A percentile compares a stretch with the other conserved stretches of the same genome.
Evolutionary conservation across 352 stramenopile genomes (phyloP).

Genomic region (Thalassiosira exigua): DNA sequence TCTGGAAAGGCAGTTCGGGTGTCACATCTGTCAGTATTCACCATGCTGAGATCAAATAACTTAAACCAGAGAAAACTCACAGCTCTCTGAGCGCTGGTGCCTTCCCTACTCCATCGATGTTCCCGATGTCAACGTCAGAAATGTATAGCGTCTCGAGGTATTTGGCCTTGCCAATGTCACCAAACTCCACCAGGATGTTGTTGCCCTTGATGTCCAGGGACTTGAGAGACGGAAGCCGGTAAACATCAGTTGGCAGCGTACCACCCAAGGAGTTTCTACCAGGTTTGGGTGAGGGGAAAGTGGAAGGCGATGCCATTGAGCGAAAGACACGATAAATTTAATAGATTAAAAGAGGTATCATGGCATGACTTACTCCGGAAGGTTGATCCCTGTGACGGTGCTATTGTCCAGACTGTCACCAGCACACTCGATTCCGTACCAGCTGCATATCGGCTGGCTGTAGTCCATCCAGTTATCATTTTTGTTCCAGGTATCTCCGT

Average conservation of each 20-base stretch:
- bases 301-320: neutral
- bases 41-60: neutral
- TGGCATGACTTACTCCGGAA: slow-evolving; percentile 32
- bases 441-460: slow-evolving; percentile 59
- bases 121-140: slow-evolving; percentile 65
- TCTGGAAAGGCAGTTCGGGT: slow-evolving; percentile 3
- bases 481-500: slow-evolving; percentile 48
- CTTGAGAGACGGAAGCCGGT: slow-evolving; percentile 41
- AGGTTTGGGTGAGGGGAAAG: neutral
- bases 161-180: slow-evolving; percentile 57
- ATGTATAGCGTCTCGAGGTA: slow-evolving; percentile 65
- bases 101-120: slow-evolving; percentile 53
- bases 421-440: slow-evolving; percentile 59
- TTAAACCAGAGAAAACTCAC: slow-evolving; percentile 18
- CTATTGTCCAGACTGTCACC: slow-evolving; percentile 51
- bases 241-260: slow-evolving; percentile 58
- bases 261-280: slow-evolving; percentile 52
- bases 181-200: slow-evolving; percentile 53
- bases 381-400: slow-evolving; percentile 51
- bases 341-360: neutral
- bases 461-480: slow-evolving; percentile 64
- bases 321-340: too few relatives aligned
- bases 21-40: neutral
- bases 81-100: slow-evolving; percentile 55
- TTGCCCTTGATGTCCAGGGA: slow-evolving; percentile 63